Evolutionary conservation across 352 stramenopile species (phyloP).

Genomic region (Phytophthora rubi): DNA sequence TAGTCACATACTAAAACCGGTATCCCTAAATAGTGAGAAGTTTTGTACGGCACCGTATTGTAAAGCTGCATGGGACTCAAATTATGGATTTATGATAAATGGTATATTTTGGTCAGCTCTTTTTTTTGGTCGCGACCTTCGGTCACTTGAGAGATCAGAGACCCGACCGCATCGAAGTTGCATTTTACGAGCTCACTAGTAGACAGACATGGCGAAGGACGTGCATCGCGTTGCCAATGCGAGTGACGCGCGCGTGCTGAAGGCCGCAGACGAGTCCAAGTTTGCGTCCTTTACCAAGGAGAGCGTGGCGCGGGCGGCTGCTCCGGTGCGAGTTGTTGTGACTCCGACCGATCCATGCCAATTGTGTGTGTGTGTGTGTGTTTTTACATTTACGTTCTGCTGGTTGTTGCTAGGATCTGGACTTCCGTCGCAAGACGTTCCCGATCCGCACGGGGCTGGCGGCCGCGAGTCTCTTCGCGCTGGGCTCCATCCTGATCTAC

Average conservation of each 20-base stretch:
- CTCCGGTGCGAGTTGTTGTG: slow-evolving; percentile 22
- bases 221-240: slow-evolving; percentile 41
- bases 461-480: slow-evolving; percentile 67
- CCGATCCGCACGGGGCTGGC: slow-evolving; percentile 78
- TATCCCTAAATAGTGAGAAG: no score
- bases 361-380: no score
- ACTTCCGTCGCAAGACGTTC: slow-evolving; percentile 61
- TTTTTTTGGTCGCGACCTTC: not conserved
- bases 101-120: not conserved
- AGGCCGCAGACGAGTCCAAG: slow-evolving; percentile 38
- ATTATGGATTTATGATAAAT: not conserved
- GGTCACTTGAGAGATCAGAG: not conserved
- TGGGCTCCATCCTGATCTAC: slow-evolving; percentile 80
- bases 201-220: slow-evolving; percentile 61
- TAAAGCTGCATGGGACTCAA: no score
- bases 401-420: slow-evolving; percentile 32
- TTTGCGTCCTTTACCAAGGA: slow-evolving; percentile 50
- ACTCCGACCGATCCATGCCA: no score
- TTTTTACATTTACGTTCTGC: not conserved
- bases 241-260: slow-evolving; percentile 40
- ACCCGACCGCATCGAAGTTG: not conserved
- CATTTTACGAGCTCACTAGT: not conserved
- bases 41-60: no score
- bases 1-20: no score
- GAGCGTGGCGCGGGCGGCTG: slow-evolving; percentile 32